phyloP scores from a whole-genome alignment of 2,329 filamentous ascomycete species.

The Diaporthe humulicola region DNA sequence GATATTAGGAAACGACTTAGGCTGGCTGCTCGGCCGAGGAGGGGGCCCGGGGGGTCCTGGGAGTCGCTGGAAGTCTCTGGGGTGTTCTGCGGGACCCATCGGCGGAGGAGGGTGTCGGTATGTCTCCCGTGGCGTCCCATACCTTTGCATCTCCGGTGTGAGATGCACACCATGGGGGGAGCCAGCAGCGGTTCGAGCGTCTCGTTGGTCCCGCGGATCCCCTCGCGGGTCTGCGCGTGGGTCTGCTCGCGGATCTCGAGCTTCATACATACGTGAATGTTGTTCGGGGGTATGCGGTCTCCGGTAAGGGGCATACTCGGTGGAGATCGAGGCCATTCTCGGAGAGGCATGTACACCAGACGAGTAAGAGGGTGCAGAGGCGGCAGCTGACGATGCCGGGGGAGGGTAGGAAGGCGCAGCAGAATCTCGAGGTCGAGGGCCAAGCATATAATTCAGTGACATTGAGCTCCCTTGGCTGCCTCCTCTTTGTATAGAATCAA shows the following conservation, averaged over 20 bases:
- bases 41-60: slow-evolving; percentile 55
- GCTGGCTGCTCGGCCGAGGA: slow-evolving; percentile 65
- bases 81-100: slow-evolving; percentile 57
- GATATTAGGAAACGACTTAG: slow-evolving; percentile 61
- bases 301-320: slow-evolving; percentile 74
- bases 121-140: slow-evolving; percentile 67
- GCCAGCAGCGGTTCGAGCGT: slow-evolving; percentile 53
- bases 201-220: slow-evolving; percentile 49
- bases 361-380: slow-evolving; percentile 60
- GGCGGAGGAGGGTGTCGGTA: slow-evolving; percentile 65
- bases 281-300: slow-evolving; percentile 80
- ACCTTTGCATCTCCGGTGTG: slow-evolving; percentile 71
- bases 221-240: slow-evolving; percentile 5
- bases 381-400: slow-evolving; percentile 52
- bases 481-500: slow-evolving; percentile 63
- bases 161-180: slow-evolving; percentile 65
- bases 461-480: slow-evolving; percentile 66
- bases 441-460: slow-evolving; percentile 73
- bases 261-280: slow-evolving; percentile 69
- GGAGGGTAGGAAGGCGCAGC: slow-evolving; percentile 55
- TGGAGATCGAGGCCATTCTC: slow-evolving; percentile 64
- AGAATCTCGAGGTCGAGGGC: slow-evolving; percentile 55
- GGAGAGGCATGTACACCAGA: slow-evolving; percentile 68
- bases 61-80: slow-evolving; percentile 54
- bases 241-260: slow-evolving; percentile 49